Base-by-base conservation (phyloP, 768 basidiomycete species). In the Exsudoporus frostii region DNA sequence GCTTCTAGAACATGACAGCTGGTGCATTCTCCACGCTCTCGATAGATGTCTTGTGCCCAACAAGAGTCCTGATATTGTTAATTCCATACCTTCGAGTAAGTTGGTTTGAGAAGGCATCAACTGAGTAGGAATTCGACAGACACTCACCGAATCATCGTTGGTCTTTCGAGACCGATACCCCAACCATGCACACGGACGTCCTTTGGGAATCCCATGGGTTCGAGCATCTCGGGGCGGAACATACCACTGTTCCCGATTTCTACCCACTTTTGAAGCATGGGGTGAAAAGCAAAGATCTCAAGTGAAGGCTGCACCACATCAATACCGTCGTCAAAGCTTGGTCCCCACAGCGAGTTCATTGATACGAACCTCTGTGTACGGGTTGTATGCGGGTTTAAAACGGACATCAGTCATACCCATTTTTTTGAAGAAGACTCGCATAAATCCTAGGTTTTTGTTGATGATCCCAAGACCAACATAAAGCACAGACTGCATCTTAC, bases 201-300 rank as follows among this genome's bases (percentile, higher is more conserved):
- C 59, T 91, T 89, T 0, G 97, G 97, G 67, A 98, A 86, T 30
- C 97, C 97, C 95, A 98, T 98, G 7, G 97, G 94, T 68, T 94
- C 94, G 30, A 99, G 77, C 96, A 99, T 98, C 70, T 99, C 97
- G 4, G 97, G 97, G 32, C 97, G 84, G 85, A 99, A 99, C 90
- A 99, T 96, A 22, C 97, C 97, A 66, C 93, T 96, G 74, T 98
- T 98, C 33, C 96, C 96, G 30, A 98, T 92, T 71, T 98, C 96
- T 33, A 98, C 95, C 93, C 94, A 97, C 63, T 90, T 89, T 69
- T 90, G 78, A 36, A 98, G 81, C 72, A 86, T 82, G 36, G 94
- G 92, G 64, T 99, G 97, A 81, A 95, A 99, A 27, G 95, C 94
- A 72, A 98, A 99, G 55, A 99, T 96, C 74, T 99, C 97, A 41